phyloP scores from a whole-genome alignment of 345 rosid genomes.

The Mallotus nudiflorus region DNA sequence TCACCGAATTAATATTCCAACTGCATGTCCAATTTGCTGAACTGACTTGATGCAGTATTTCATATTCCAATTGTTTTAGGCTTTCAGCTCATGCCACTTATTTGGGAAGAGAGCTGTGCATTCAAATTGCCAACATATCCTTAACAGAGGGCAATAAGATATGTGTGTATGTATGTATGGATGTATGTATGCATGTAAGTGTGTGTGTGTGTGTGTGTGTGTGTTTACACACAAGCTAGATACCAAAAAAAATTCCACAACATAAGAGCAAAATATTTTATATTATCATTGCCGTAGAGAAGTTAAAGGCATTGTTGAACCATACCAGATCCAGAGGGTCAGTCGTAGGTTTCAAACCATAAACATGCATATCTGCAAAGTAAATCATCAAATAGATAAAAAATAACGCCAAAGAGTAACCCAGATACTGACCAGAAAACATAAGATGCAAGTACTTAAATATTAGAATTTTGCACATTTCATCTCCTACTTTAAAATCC shows the following conservation, averaged over 20 bases:
- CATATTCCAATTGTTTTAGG: not conserved
- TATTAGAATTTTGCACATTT: too few species aligned
- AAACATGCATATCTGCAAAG: conserved; percentile 61
- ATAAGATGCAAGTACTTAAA: too few species aligned
- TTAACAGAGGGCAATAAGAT: not conserved
- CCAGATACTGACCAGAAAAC: too few species aligned
- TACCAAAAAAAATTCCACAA: not conserved
- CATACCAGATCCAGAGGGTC: conserved; percentile 66
- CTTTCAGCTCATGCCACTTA: not conserved
- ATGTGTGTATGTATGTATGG: not conserved
- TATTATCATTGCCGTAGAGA: not conserved
- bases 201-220: too few species aligned
- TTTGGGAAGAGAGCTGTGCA: not conserved
- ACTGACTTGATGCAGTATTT: not conserved
- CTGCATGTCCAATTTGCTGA: not conserved
- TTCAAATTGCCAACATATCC: not conserved
- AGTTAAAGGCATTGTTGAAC: not conserved
- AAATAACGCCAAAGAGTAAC: too few species aligned
- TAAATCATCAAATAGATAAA: conserved; percentile 16
- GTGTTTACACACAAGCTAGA: too few species aligned
- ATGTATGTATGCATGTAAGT: too few species aligned
- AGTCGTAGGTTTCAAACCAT: conserved; percentile 62
- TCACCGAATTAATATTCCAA: not conserved
- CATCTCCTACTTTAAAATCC: not conserved
- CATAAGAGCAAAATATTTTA: not conserved